Percentiles rank a stretch among this genome's conserved stretches.
Conservation (phyloP, 495 filamentous ascomycete genomes). For the Glutinoglossum americanum region DNA sequence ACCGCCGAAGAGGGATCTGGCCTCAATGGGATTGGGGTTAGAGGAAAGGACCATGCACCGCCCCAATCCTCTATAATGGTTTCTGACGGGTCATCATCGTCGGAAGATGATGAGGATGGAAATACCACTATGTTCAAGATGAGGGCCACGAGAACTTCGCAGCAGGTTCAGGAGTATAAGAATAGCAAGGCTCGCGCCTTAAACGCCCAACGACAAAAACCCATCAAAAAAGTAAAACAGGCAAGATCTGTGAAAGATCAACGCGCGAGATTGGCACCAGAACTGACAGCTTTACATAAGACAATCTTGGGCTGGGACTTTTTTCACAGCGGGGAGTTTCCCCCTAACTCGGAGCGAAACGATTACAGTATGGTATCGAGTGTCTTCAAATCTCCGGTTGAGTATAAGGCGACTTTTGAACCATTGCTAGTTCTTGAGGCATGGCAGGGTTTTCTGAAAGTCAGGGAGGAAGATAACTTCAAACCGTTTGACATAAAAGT, state of each 20-base stretch:
- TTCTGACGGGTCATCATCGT: slow-evolving; percentile 48
- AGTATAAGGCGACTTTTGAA: slow-evolving; percentile 78
- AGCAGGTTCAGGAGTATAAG: slow-evolving; percentile 30
- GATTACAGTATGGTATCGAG: slow-evolving; percentile 55
- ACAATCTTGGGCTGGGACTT: slow-evolving; percentile 83
- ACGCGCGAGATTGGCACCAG: slow-evolving; percentile 76
- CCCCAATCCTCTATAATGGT: slow-evolving; percentile 76
- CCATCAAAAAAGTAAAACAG: slow-evolving; percentile 60
- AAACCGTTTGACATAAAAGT: slow-evolving; percentile 69
- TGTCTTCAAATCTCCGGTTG: slow-evolving; percentile 45
- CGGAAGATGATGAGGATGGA: slow-evolving; percentile 41
- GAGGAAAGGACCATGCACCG: slow-evolving; percentile 55
- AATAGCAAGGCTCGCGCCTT: slow-evolving; percentile 30
- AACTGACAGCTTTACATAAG: slow-evolving; percentile 66
- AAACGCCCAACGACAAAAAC: slow-evolving; percentile 30
- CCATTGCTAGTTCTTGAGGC: slow-evolving; percentile 82
- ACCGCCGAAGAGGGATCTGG: slow-evolving; percentile 58
- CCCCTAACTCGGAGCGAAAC: slow-evolving; percentile 43
- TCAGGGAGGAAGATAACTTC: slow-evolving; percentile 63
- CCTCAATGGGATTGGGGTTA: slow-evolving; percentile 48
- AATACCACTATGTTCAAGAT: slow-evolving; percentile 39
- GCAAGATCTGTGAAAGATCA: slow-evolving; percentile 71
- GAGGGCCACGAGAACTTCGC: slow-evolving; percentile 19
- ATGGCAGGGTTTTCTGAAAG: slow-evolving; percentile 82
- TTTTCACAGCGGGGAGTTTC: slow-evolving; percentile 66